Conservation (phyloP, 768 basidiomycete genomes). For the Pleurotus djamor region DNA sequence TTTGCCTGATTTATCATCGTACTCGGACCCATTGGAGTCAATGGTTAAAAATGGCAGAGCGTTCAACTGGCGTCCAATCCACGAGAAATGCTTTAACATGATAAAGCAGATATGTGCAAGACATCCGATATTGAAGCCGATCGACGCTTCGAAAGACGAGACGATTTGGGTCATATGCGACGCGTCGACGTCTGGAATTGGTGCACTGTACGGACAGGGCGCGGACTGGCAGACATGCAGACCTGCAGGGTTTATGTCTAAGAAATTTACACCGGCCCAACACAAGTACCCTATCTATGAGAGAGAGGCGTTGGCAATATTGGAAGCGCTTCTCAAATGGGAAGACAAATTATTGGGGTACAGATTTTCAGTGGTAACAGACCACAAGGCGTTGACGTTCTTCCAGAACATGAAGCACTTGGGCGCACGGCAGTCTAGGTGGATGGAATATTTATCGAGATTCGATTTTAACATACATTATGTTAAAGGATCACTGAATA, state of each 20-base stretch:
- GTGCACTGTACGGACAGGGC: slow-evolving; percentile 26
- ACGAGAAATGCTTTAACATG: slow-evolving; percentile 17
- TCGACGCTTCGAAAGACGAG: slow-evolving; percentile 17
- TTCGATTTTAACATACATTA: slow-evolving; percentile 22
- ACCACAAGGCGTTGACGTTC: slow-evolving; percentile 23
- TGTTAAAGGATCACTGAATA: slow-evolving; percentile 19
- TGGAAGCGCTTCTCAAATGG: slow-evolving; percentile 22
- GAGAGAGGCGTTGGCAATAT: slow-evolving; percentile 11
- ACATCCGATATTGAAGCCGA: slow-evolving; percentile 18
- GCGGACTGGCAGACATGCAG: slow-evolving; percentile 16
- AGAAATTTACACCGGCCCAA: slow-evolving; percentile 18
- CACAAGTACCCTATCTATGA: slow-evolving; percentile 13
- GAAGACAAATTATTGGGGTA: slow-evolving; percentile 25
- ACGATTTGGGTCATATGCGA: slow-evolving; percentile 26
- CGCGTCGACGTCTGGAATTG: slow-evolving; percentile 19
- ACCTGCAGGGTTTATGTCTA: slow-evolving; percentile 20
- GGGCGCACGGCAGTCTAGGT: slow-evolving; percentile 15
- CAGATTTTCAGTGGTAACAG: slow-evolving; percentile 17
- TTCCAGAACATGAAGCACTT: slow-evolving; percentile 15
- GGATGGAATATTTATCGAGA: slow-evolving; percentile 22
- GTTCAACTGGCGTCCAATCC: slow-evolving; percentile 23
- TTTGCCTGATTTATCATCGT: slow-evolving; percentile 30
- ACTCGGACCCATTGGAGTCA: slow-evolving; percentile 23
- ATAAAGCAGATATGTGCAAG: slow-evolving; percentile 18
- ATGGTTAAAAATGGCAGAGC: slow-evolving; percentile 23